phyloP scores from a whole-genome alignment of 2,329 filamentous ascomycete species.

The Ophiostoma ips region DNA sequence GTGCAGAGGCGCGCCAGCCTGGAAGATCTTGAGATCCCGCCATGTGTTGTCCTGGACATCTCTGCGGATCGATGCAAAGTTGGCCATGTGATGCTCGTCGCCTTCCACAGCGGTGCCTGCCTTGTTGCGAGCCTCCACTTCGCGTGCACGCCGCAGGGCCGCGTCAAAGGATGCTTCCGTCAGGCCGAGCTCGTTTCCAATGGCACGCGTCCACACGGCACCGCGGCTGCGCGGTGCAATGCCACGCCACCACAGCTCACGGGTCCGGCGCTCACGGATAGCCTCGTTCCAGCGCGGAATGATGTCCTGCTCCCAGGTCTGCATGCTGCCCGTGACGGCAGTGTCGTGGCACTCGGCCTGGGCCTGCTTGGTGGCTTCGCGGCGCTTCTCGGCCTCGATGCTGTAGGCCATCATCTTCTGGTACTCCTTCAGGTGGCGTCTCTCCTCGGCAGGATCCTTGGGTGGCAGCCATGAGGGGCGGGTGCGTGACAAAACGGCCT shows the following conservation, averaged over 20 bases:
- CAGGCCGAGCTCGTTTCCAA: conserved; percentile 60
- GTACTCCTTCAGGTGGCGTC: conserved; percentile 72
- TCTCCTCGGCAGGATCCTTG: conserved; percentile 83
- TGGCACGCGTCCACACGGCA: conserved; percentile 53
- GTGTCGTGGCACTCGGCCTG: conserved; percentile 41
- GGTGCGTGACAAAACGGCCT: conserved; percentile 67
- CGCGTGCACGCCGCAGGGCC: conserved; percentile 52
- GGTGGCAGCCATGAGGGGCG: conserved; percentile 74
- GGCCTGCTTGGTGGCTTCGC: conserved; percentile 36
- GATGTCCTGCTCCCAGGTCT: conserved; percentile 63
- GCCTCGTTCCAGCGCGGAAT: conserved; percentile 62
- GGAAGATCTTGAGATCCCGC: conserved; percentile 60
- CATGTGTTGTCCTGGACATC: conserved; percentile 54
- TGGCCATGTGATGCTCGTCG: conserved; percentile 40
- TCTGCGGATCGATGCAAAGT: conserved; percentile 48
- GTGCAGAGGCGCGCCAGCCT: conserved; percentile 51
- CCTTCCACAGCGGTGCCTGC: conserved; percentile 37
- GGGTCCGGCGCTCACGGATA: conserved; percentile 52
- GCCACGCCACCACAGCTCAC: conserved; percentile 73
- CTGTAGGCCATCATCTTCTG: conserved; percentile 65
- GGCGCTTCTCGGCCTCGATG: conserved; percentile 44
- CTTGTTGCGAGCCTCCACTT: conserved; percentile 43
- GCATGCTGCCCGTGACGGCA: conserved; percentile 38
- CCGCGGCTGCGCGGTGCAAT: conserved; percentile 58
- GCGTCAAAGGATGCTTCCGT: conserved; percentile 54